phyloP scores from a whole-genome alignment of 192 early-diverging fungal genomes.

The Coemansia sp. region DNA sequence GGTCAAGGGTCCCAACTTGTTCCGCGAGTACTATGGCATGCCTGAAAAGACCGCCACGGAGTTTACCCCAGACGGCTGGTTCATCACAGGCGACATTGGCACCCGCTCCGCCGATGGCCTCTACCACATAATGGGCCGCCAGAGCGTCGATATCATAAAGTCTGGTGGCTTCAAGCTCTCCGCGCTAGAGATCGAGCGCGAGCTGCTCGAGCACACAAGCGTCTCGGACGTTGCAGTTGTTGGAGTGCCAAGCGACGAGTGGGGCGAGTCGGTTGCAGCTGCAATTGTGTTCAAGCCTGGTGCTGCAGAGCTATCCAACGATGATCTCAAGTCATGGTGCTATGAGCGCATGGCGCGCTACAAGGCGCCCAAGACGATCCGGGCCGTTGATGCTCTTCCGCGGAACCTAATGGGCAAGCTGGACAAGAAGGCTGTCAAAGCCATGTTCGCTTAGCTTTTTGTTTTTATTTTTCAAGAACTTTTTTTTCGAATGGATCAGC shows the following conservation, averaged over 20 bases:
- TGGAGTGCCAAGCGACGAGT: conserved; percentile 69
- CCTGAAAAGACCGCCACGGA: conserved; percentile 69
- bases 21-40: conserved; percentile 72
- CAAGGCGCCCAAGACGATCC: conserved; percentile 67
- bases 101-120: conserved; percentile 55
- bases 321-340: conserved; percentile 53
- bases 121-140: conserved; percentile 76
- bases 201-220: conserved; percentile 61
- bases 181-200: conserved; percentile 81
- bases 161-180: conserved; percentile 85
- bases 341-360: conserved; percentile 68
- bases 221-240: conserved; percentile 73
- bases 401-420: conserved; percentile 89
- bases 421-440: conserved; percentile 72
- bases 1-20: conserved; percentile 73
- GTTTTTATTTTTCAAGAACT: not conserved
- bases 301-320: conserved; percentile 16
- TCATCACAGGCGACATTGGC: conserved; percentile 79
- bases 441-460: conserved; percentile 42
- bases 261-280: conserved; percentile 76
- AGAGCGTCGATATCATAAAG: conserved; percentile 85
- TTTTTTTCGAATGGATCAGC: not conserved
- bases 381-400: conserved; percentile 61
- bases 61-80: conserved; percentile 76
- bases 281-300: conserved; percentile 56